Evolutionary conservation across 2,329 filamentous ascomycete species (phyloP).

Genomic region (Triangularia verruculosa): DNA sequence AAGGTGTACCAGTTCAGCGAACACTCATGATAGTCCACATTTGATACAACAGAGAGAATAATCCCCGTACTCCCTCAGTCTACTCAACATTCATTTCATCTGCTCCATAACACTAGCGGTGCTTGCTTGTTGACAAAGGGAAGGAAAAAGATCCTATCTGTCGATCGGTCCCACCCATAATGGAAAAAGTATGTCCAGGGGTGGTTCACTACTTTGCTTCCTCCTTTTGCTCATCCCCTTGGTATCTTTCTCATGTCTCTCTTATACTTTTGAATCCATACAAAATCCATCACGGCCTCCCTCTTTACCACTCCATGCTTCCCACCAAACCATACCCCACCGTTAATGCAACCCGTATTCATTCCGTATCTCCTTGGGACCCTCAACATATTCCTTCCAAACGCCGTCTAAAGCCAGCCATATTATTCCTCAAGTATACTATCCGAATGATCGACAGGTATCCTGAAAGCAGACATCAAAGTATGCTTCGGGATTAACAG

Average conservation of each 20-base stretch:
- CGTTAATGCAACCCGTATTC: slow-evolving; percentile 9
- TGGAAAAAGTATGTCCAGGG: not conserved
- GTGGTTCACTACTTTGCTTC: not conserved
- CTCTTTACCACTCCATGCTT: not conserved
- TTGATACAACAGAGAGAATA: not conserved
- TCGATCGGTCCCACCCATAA: not conserved
- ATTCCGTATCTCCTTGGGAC: slow-evolving; percentile 7
- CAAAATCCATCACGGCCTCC: not conserved
- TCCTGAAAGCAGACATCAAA: slow-evolving; percentile 26
- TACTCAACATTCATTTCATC: not conserved
- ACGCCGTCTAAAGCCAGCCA: slow-evolving; percentile 21
- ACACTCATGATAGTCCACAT: not conserved
- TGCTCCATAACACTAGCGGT: slow-evolving; percentile 19
- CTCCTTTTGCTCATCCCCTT: not conserved
- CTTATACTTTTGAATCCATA: not conserved
- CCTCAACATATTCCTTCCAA: slow-evolving; percentile 10
- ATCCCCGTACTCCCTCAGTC: slow-evolving; percentile 1
- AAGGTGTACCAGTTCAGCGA: not conserved
- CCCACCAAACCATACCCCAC: slow-evolving; percentile 7
- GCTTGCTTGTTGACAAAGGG: slow-evolving; percentile 16
- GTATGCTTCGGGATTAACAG: slow-evolving; percentile 19
- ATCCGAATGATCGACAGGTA: slow-evolving; percentile 22
- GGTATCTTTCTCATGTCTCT: not conserved
- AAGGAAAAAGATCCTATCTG: not conserved
- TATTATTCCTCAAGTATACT: slow-evolving; percentile 13